These are phyloP conservation scores for Pascua guehoae DNA, from an alignment of 1,284 basidiomycete genomes.

Conservation along the genomic window DNA sequence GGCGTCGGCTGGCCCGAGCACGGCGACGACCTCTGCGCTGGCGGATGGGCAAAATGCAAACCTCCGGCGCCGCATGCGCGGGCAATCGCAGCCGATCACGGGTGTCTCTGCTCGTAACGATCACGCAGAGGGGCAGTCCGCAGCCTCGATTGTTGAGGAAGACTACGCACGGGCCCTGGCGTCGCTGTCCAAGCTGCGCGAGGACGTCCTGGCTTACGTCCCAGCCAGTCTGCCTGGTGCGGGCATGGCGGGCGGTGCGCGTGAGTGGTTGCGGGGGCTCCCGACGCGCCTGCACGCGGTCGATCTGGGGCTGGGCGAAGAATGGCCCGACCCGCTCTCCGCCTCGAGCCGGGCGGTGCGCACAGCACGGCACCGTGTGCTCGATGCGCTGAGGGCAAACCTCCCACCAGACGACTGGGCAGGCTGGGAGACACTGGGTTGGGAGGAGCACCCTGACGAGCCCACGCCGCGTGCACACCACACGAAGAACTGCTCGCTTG, in stretches of 20 bases:
- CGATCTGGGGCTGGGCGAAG: constrained; percentile 26
- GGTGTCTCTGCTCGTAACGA: too few species aligned
- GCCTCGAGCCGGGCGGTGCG: constrained; percentile 22
- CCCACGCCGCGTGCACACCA: constrained; percentile 16
- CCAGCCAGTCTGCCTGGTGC: constrained; percentile 11
- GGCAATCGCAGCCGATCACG: too few species aligned
- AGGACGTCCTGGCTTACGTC: constrained; percentile 42
- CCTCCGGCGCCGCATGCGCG: too few species aligned
- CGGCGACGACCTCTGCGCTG: too few species aligned
- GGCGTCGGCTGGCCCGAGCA: too few species aligned
- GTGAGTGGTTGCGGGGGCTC: constrained; percentile 37
- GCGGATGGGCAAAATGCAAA: too few species aligned
- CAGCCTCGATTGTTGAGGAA: too few species aligned
- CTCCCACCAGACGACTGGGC: constrained; percentile 49
- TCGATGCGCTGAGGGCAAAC: constrained; percentile 39
- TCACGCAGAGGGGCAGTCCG: too few species aligned
- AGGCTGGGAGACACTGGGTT: constrained; percentile 48
- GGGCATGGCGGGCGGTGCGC: constrained; percentile 9
- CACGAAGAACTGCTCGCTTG: constrained; percentile 12
- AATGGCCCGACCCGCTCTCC: constrained; percentile 14
- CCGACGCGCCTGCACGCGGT: constrained; percentile 32
- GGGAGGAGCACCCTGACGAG: constrained; percentile 33
- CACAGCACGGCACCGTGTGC: constrained; percentile 34
- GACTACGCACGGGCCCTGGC: constrained; percentile 21
- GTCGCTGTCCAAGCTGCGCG: constrained; percentile 37